phyloP scores from a whole-genome alignment of 192 early-diverging fungal species.

The Podila epicladia region DNA sequence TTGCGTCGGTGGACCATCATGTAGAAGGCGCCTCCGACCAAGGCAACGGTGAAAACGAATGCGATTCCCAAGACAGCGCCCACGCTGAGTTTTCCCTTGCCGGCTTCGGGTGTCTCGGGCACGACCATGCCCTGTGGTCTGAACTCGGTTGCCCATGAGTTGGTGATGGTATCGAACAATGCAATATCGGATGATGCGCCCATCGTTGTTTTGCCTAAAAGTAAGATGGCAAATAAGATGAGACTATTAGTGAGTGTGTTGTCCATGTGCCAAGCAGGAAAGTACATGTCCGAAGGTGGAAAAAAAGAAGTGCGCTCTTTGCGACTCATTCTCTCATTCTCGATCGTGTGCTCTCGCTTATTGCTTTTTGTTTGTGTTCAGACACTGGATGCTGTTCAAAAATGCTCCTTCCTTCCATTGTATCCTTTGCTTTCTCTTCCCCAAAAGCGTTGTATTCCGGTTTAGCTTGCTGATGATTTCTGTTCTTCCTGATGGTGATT shows the following conservation, averaged over 20 bases:
- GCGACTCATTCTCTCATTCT: neutral
- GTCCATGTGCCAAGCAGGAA: neutral
- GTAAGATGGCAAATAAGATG: neutral
- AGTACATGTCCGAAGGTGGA: neutral
- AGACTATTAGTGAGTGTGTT: neutral
- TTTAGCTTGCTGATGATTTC: no score
- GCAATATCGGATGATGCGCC: conserved; percentile 16
- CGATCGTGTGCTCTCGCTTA: no score
- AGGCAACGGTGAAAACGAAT: conserved; percentile 21
- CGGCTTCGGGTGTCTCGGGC: neutral
- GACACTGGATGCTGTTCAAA: no score
- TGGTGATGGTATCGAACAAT: conserved; percentile 24
- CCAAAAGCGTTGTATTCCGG: no score
- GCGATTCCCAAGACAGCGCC: conserved; percentile 43
- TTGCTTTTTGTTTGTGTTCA: no score
- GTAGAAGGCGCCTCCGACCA: conserved; percentile 36
- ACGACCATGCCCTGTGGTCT: conserved; percentile 12
- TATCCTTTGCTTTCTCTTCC: no score
- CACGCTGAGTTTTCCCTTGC: conserved; percentile 6
- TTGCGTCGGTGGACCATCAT: conserved; percentile 33
- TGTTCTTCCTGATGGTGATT: no score
- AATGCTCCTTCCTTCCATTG: no score
- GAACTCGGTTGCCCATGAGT: conserved; percentile 29
- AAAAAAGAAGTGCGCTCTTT: neutral
- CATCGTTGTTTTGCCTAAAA: conserved; percentile 22